Evolutionary conservation across 257 asterid species (phyloP).

Genomic region (Thymus mandschuricus): DNA sequence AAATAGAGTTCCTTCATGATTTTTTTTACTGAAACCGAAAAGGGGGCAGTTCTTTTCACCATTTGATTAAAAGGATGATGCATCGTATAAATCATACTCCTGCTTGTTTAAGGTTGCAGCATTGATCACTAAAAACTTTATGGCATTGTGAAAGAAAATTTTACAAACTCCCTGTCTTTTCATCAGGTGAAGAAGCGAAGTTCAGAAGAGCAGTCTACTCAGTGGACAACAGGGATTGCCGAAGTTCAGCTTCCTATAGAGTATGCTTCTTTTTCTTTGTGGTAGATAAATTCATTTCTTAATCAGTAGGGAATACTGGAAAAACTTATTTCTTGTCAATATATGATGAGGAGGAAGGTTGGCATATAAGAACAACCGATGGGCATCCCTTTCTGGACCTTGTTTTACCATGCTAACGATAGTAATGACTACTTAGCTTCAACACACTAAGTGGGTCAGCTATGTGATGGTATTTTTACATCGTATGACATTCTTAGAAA

Average conservation of each 20-base stretch:
- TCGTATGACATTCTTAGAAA: slow-evolving; percentile 14
- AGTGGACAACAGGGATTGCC: slow-evolving; percentile 99
- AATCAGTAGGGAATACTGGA: slow-evolving; percentile 3
- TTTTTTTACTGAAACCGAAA: neutral
- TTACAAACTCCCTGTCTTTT: slow-evolving; percentile 16
- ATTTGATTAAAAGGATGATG: slow-evolving; percentile 6
- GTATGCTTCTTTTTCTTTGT: slow-evolving; percentile 46
- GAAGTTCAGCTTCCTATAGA: slow-evolving; percentile 98
- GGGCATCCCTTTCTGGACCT: neutral
- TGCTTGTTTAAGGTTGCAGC: slow-evolving; percentile 12
- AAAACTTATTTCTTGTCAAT: slow-evolving; percentile 17
- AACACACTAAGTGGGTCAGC: neutral
- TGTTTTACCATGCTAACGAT: slow-evolving; percentile 10
- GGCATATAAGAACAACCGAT: neutral
- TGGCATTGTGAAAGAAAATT: slow-evolving; percentile 20
- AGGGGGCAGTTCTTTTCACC: neutral
- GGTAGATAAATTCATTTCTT: slow-evolving; percentile 12
- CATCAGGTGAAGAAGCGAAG: slow-evolving; percentile 84
- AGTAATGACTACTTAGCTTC: neutral
- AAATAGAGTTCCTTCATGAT: neutral
- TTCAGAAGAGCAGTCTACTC: slow-evolving; percentile 94
- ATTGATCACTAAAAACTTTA: slow-evolving; percentile 14
- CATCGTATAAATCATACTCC: neutral
- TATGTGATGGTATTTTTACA: neutral
- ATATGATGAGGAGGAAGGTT: neutral